A percentile compares a stretch with the other conserved stretches of the same genome.
phyloP scores from a whole-genome alignment of 345 rosid species.

The Camelina hispida region DNA sequence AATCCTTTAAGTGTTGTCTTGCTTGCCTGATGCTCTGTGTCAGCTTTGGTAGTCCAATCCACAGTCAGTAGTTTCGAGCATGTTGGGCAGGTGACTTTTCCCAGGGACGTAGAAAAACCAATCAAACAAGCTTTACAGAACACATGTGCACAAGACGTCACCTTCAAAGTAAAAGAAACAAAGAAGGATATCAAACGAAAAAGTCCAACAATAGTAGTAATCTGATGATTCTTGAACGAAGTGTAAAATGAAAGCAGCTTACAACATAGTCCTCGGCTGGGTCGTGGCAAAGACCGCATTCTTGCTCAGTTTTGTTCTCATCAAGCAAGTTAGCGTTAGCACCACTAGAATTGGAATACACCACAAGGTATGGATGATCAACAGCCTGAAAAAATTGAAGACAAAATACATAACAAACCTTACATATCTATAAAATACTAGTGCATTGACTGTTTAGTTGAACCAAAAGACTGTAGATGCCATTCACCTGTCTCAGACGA shows the following conservation, averaged over 20 bases:
- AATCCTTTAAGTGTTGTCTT: constrained; percentile 76
- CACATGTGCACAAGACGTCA: constrained; percentile 75
- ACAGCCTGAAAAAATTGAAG: constrained; percentile 73
- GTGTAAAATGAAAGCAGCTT: constrained; percentile 26
- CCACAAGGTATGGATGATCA: constrained; percentile 98
- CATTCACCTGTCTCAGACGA: constrained; percentile 87
- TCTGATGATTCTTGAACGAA: constrained; percentile 2
- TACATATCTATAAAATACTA: constrained; percentile 5
- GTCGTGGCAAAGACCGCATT: constrained; percentile 83
- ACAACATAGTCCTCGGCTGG: constrained; percentile 83
- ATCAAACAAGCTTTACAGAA: constrained; percentile 94
- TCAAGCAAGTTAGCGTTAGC: constrained; percentile 46
- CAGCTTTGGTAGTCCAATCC: constrained; percentile 66
- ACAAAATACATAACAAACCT: constrained; percentile 34
- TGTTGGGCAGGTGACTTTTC: constrained; percentile 75
- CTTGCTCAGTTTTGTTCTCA: constrained; percentile 53
- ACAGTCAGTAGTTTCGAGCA: constrained; percentile 78
- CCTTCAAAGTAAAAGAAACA: constrained; percentile 52
- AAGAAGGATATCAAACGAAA: constrained; percentile 14
- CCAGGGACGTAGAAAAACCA: constrained; percentile 66
- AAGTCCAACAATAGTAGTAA: constrained; percentile 12
- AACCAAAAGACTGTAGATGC: constrained; percentile 28
- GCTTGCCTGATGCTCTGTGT: constrained; percentile 52
- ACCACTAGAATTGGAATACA: constrained; percentile 62
- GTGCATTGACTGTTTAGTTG: constrained; percentile 14